Evolutionary conservation across 2,329 filamentous ascomycete genomes (phyloP).

Genomic region (Cryphonectria carpinicola): DNA sequence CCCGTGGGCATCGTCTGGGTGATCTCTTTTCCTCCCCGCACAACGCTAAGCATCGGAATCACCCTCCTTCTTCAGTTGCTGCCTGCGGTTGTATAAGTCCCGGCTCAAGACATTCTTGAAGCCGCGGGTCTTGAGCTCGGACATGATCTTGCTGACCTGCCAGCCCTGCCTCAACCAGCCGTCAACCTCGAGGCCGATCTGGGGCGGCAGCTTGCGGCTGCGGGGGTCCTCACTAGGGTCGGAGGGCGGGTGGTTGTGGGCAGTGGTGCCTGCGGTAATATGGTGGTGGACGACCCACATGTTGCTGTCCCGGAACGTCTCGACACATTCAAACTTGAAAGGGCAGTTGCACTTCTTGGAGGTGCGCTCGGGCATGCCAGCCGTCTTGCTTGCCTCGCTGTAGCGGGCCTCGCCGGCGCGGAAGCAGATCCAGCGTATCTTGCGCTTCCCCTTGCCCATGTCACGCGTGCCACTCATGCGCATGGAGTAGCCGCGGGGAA

Average conservation of each 20-base stretch:
- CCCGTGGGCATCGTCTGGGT: neutral
- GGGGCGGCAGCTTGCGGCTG: constrained; percentile 39
- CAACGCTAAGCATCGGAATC: constrained; percentile 20
- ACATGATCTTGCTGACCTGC: constrained; percentile 42
- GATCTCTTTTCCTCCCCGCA: neutral
- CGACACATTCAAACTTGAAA: constrained; percentile 44
- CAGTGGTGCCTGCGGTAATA: constrained; percentile 34
- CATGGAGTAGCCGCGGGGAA: constrained; percentile 44
- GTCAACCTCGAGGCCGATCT: constrained; percentile 40
- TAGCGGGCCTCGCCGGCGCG: constrained; percentile 43
- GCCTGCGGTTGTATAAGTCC: constrained; percentile 43
- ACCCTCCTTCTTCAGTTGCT: constrained; percentile 36
- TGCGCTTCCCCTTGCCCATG: constrained; percentile 39
- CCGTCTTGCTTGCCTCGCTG: constrained; percentile 34
- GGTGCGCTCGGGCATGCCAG: constrained; percentile 40
- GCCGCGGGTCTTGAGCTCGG: constrained; percentile 40
- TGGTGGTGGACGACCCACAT: constrained; percentile 43
- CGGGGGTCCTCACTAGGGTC: constrained; percentile 42
- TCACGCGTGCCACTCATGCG: constrained; percentile 44
- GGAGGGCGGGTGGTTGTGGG: constrained; percentile 43
- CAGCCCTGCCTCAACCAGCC: constrained; percentile 38
- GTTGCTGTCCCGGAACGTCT: constrained; percentile 40
- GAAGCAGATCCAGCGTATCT: constrained; percentile 45
- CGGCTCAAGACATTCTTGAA: constrained; percentile 43
- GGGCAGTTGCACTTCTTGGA: constrained; percentile 44